Percentiles rank a stretch among this genome's conserved stretches.
Conservation (phyloP, 2,329 filamentous ascomycete species). For the Ophiostoma ips region DNA sequence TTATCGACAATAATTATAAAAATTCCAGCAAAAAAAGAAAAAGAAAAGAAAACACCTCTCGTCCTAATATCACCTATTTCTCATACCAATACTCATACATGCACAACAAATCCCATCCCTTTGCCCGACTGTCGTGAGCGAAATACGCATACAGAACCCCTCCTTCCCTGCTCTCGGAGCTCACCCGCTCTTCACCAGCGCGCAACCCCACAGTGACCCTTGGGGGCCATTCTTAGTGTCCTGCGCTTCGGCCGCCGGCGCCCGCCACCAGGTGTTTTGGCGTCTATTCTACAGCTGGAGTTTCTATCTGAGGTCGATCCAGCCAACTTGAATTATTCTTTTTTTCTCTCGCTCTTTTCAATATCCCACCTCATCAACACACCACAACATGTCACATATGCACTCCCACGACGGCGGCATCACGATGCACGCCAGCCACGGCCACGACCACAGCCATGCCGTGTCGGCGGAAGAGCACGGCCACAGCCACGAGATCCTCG, state of each 20-base stretch:
- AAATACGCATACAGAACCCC: not conserved
- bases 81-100: too few species aligned
- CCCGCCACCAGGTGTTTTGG: not conserved
- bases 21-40: too few species aligned
- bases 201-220: not conserved
- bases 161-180: not conserved
- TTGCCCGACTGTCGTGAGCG: too few species aligned
- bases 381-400: not conserved
- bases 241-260: not conserved
- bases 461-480: slow-evolving; percentile 60
- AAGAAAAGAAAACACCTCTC: too few species aligned
- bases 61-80: too few species aligned
- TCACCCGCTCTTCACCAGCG: not conserved
- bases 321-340: too few species aligned
- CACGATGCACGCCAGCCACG: slow-evolving; percentile 22
- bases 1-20: too few species aligned
- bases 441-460: slow-evolving; percentile 28
- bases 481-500: slow-evolving; percentile 89
- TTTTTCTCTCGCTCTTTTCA: too few species aligned
- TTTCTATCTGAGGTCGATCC: too few species aligned
- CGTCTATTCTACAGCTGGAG: too few species aligned
- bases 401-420: slow-evolving; percentile 35
- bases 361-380: not conserved
- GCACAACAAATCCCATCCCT: too few species aligned
- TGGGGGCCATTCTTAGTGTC: not conserved